Percentiles rank a stretch among this genome's conserved stretches.
Conservation (phyloP, 768 basidiomycete species). For the Podaxis rugospora region DNA sequence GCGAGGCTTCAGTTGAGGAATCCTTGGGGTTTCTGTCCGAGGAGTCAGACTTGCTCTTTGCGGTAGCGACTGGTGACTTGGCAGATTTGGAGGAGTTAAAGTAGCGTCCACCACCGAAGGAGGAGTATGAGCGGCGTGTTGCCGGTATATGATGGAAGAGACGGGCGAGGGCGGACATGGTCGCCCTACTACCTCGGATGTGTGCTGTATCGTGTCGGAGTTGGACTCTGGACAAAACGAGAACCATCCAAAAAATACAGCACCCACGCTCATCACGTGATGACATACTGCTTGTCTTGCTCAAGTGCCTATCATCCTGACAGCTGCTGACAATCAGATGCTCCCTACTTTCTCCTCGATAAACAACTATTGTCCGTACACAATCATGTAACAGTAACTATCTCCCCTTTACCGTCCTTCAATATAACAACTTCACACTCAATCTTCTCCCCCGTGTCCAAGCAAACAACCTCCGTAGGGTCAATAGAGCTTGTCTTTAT, state of each 20-base stretch:
- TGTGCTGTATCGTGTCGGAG: not conserved
- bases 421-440: slow-evolving; percentile 90
- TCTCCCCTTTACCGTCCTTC: slow-evolving; percentile 86
- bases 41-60: slow-evolving; percentile 22
- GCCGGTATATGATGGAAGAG: slow-evolving; percentile 44
- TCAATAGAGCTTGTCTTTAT: slow-evolving; percentile 81
- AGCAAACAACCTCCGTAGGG: slow-evolving; percentile 84
- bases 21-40: slow-evolving; percentile 10
- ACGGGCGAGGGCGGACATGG: slow-evolving; percentile 51
- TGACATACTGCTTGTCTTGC: not conserved
- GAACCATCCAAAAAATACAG: not conserved
- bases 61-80: slow-evolving; percentile 38
- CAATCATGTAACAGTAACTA: slow-evolving; percentile 77
- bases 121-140: slow-evolving; percentile 62
- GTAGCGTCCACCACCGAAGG: slow-evolving; percentile 70
- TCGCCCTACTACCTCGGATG: not conserved
- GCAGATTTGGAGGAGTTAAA: slow-evolving; percentile 72
- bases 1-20: slow-evolving; percentile 6
- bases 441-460: slow-evolving; percentile 89
- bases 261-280: not conserved
- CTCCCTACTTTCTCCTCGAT: not conserved
- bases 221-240: not conserved
- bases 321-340: not conserved
- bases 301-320: not conserved
- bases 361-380: not conserved